Evolutionary conservation across 2,329 filamentous ascomycete genomes (phyloP), one percentile per base, ranked within the genome.

Genomic region (Hymenoscyphus infarciens): DNA sequence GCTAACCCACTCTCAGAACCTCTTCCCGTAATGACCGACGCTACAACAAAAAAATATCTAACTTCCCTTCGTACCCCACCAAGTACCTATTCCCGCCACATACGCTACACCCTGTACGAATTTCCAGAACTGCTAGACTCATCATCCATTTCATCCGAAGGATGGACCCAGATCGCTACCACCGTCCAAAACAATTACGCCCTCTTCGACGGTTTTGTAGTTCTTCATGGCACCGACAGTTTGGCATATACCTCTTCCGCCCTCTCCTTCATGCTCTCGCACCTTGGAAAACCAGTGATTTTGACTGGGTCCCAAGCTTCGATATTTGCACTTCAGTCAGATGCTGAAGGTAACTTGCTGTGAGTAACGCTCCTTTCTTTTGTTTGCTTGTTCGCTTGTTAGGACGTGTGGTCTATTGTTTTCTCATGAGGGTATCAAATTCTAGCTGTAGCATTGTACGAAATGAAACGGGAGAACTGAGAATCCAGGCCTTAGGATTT

Each of bases 161-260:
- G 87, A n/a, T 91, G 87, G 88, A 81, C 85, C 5, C 80, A 89
- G 70, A 89, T 91, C 66, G 86, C 87, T 0, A 64, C 64, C 10
- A 72, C 72, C 1, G 81, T 90, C 52, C 80, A 82, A 67, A 80
- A 82, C 59, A 91, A 91, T 72, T 90, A 90, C 73, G 81, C 81
- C 22, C 79, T 86, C 0, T 91, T 88, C 70, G 88, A 91, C 72
- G 87, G 84, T 4, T 90, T 90, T 68, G 86, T 90, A 1, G 79
- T 90, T n/a, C 80, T 90, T 31, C 87, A 90, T 70, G 87, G 87
- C 49, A 90, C 87, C 1, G 87, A 90, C 71, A 87, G 83, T 65
- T 75, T 90, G 61, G 87, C 83, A 15, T 91, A 91, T 72, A 89
- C 87, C 25, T 27, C 25, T 68, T 89, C 87, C 1, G 88, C 88